A percentile compares a stretch with the other conserved stretches of the same genome.
These are phyloP conservation scores for Cytospora piceae DNA, from an alignment of 2,329 filamentous ascomycete genomes.

Conservation along the genomic window DNA sequence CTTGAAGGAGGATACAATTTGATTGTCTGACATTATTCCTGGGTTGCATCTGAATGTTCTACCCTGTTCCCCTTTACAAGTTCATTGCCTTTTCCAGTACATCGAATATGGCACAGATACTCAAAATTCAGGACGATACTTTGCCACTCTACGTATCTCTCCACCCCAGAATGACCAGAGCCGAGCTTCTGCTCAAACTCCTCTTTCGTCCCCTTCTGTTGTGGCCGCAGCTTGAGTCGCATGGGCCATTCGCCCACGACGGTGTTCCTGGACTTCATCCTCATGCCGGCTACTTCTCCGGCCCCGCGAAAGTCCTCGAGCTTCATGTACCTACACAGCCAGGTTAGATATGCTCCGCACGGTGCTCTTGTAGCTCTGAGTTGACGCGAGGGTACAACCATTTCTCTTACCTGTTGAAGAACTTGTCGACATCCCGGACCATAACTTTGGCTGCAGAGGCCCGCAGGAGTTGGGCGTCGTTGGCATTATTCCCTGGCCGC, in stretches of 20 bases:
- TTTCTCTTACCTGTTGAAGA: background rate
- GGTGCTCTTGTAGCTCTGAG: rapidly evolving
- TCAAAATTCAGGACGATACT: background rate
- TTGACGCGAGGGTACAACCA: background rate
- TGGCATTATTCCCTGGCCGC: background rate
- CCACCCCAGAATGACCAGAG: background rate
- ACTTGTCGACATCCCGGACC: background rate
- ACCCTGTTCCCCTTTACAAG: background rate
- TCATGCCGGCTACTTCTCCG: background rate
- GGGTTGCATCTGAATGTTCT: background rate
- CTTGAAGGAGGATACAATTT: no score
- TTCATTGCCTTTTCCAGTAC: background rate
- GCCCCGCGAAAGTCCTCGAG: background rate
- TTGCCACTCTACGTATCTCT: conserved; percentile 12
- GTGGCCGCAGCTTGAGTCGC: background rate
- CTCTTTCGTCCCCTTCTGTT: background rate
- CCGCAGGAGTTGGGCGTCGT: background rate
- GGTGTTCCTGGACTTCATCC: background rate
- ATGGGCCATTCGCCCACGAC: conserved; percentile 14
- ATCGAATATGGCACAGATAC: background rate
- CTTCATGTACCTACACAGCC: background rate
- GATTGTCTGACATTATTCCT: background rate
- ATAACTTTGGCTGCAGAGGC: background rate
- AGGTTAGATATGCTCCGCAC: background rate
- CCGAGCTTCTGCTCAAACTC: background rate